Conservation (phyloP, 768 basidiomycete species). For the Lactifluus volemus region DNA sequence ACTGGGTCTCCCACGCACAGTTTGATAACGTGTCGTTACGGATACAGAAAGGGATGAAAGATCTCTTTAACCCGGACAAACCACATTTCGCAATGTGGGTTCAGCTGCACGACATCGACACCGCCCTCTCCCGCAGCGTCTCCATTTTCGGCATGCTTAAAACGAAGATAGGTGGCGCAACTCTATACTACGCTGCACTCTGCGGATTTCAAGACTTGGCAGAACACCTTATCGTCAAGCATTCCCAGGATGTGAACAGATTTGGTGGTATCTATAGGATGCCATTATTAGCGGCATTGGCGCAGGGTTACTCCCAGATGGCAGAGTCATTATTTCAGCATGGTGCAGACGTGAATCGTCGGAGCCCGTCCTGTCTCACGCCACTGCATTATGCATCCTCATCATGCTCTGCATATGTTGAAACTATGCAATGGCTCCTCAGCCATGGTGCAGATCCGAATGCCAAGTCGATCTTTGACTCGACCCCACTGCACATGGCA, state of each 20-base stretch:
- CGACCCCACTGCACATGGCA: not conserved
- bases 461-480: too few relatives aligned
- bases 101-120: not conserved
- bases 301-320: not conserved
- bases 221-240: not conserved
- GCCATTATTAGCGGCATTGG: not conserved
- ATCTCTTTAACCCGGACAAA: not conserved
- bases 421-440: not conserved
- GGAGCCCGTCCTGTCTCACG: not conserved
- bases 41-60: not conserved
- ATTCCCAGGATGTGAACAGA: not conserved
- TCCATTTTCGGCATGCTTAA: not conserved
- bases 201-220: not conserved
- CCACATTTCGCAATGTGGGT: not conserved
- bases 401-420: not conserved
- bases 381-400: not conserved
- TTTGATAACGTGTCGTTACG: not conserved
- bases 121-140: not conserved
- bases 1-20: not conserved
- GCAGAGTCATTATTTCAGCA: not conserved
- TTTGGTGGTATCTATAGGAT: not conserved
- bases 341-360: not conserved
- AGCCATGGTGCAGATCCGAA: not conserved
- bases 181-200: not conserved
- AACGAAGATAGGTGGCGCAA: not conserved